These are phyloP conservation scores for Camelina hispida DNA, from an alignment of 345 rosid genomes.

Conservation along the genomic window DNA sequence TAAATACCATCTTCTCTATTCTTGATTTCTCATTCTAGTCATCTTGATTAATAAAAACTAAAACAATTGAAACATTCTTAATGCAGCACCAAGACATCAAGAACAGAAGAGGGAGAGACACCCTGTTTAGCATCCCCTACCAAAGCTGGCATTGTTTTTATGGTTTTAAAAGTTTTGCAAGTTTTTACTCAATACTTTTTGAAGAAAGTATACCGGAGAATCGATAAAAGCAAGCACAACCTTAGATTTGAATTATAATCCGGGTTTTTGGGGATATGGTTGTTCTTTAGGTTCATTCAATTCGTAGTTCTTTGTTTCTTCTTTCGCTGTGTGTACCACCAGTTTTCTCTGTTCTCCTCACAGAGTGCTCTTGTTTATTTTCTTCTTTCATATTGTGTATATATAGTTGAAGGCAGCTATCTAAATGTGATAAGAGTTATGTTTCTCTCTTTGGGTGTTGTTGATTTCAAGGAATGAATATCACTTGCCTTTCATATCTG, in stretches of 20 bases:
- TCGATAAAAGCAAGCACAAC: slow-evolving; percentile 13
- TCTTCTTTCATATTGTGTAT: slow-evolving; percentile 20
- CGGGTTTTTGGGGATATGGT: slow-evolving; percentile 21
- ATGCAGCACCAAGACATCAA: slow-evolving; percentile 74
- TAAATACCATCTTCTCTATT: neutral
- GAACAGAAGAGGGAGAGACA: slow-evolving; percentile 60
- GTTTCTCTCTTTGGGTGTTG: slow-evolving; percentile 4
- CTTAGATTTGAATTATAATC: slow-evolving; percentile 23
- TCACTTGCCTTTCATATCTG: neutral
- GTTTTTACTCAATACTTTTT: slow-evolving; percentile 1
- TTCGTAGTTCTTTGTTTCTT: slow-evolving; percentile 14
- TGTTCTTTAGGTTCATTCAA: neutral
- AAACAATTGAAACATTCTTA: slow-evolving; percentile 3
- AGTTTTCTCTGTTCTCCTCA: slow-evolving; percentile 12
- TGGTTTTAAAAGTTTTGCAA: neutral
- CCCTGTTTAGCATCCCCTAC: slow-evolving; percentile 46
- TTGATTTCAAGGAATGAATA: slow-evolving; percentile 1
- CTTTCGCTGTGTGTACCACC: neutral
- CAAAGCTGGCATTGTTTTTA: slow-evolving; percentile 9
- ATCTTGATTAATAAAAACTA: neutral
- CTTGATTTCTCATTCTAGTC: slow-evolving; percentile 1
- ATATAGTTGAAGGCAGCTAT: slow-evolving; percentile 34
- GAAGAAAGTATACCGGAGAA: slow-evolving; percentile 29
- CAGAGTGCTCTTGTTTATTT: neutral
- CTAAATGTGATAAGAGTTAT: slow-evolving; percentile 14